These are phyloP conservation scores for Castanea crenata DNA, from an alignment of 306 rosid species.

Conservation along the genomic window DNA sequence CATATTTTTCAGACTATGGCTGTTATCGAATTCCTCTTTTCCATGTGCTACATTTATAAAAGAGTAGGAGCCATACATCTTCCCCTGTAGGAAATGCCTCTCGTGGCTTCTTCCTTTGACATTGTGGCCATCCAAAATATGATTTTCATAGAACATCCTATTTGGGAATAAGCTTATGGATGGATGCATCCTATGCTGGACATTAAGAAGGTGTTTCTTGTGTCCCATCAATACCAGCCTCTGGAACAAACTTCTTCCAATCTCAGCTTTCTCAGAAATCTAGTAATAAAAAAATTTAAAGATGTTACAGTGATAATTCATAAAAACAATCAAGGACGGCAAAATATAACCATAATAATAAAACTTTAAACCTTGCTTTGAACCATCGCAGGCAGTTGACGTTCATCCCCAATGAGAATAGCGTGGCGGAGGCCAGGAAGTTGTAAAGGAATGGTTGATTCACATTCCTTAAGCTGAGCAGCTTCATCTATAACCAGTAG, in stretches of 20 bases:
- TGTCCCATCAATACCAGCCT: slow-evolving; percentile 33
- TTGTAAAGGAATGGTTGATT: slow-evolving; percentile 42
- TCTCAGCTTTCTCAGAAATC: slow-evolving; percentile 20
- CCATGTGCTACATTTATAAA: slow-evolving; percentile 31
- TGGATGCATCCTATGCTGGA: slow-evolving; percentile 44
- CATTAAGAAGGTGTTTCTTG: slow-evolving; percentile 35
- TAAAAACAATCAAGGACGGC: neutral
- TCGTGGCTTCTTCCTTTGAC: slow-evolving; percentile 16
- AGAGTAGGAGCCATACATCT: slow-evolving; percentile 30
- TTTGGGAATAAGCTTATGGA: slow-evolving; percentile 43
- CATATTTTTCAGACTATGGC: slow-evolving; percentile 24
- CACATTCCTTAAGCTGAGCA: slow-evolving; percentile 45
- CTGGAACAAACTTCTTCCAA: slow-evolving; percentile 42
- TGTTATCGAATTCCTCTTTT: slow-evolving; percentile 21
- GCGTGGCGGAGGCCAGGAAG: slow-evolving; percentile 32
- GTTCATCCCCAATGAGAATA: slow-evolving; percentile 41
- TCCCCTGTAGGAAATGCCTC: slow-evolving; percentile 19
- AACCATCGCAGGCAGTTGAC: slow-evolving; percentile 41
- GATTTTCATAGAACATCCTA: slow-evolving; percentile 21
- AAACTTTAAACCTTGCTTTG: slow-evolving; percentile 29
- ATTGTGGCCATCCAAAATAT: slow-evolving; percentile 22
- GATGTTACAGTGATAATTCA: neutral
- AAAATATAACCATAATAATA: neutral
- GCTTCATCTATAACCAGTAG: slow-evolving; percentile 40
- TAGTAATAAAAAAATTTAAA: neutral